Percentiles rank a stretch among this genome's conserved stretches.
phyloP scores from a whole-genome alignment of 352 stramenopile genomes.

The Pythium graminicola region DNA sequence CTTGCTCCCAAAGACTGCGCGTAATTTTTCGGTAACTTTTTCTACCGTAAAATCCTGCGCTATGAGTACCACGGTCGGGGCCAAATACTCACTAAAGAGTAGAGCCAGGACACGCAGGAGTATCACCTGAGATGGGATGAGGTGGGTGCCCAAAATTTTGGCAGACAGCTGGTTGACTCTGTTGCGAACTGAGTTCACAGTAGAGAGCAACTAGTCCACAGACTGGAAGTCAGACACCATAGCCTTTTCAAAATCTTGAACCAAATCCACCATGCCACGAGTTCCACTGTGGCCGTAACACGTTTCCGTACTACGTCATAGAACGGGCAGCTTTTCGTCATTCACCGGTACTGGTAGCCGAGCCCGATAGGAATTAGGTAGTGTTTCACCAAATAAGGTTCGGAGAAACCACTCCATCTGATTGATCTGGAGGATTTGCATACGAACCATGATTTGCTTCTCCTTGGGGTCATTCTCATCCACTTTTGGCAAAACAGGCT shows the following conservation, averaged over 20 bases:
- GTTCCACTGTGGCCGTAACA: background rate
- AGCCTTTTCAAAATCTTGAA: background rate
- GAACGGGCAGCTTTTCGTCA: background rate
- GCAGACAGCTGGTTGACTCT: background rate
- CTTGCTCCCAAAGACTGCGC: background rate
- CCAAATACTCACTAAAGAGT: slow-evolving; percentile 1
- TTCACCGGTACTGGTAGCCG: background rate
- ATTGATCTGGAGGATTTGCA: slow-evolving; percentile 3
- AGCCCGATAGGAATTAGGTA: background rate
- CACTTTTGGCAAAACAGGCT: slow-evolving; percentile 3
- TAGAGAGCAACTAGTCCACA: background rate
- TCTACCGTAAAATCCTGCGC: background rate
- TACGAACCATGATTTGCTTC: background rate
- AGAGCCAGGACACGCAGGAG: background rate
- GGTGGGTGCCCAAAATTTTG: background rate
- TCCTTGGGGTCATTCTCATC: background rate
- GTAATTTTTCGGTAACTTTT: background rate
- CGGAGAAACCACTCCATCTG: slow-evolving; percentile 4
- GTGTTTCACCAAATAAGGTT: background rate
- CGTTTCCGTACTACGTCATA: background rate
- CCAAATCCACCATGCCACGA: background rate
- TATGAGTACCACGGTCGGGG: background rate
- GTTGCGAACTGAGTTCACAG: background rate
- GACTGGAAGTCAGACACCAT: background rate
- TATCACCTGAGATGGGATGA: slow-evolving; percentile 1